Conservation (phyloP, 441 rosid genomes). For the Adansonia gregorii region DNA sequence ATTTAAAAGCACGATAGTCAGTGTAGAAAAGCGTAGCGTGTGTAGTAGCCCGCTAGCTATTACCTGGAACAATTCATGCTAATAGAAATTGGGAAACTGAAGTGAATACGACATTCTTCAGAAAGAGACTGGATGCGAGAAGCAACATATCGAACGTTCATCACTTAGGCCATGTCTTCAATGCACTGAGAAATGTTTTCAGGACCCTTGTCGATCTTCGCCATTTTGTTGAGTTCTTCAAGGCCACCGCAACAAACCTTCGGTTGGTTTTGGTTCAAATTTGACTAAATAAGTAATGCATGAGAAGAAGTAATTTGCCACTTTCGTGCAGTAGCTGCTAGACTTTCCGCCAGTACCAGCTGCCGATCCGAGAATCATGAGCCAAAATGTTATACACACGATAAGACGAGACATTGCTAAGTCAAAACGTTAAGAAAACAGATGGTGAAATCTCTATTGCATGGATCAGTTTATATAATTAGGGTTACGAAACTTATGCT, state of each 20-base stretch:
- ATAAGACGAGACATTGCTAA: background rate
- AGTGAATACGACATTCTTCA: constrained; percentile 36
- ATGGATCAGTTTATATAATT: background rate
- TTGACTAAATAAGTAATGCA: constrained; percentile 40
- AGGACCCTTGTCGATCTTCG: constrained; percentile 22
- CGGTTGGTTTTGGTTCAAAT: constrained; percentile 29
- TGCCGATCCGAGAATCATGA: background rate
- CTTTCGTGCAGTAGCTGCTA: background rate
- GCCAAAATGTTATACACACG: no score
- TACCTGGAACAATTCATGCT: constrained; percentile 57
- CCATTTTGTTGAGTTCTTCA: constrained; percentile 32
- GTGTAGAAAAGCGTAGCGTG: background rate
- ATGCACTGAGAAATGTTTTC: constrained; percentile 49
- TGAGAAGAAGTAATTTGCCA: constrained; percentile 34
- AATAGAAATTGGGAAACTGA: constrained; percentile 55
- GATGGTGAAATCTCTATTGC: background rate
- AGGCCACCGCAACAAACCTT: constrained; percentile 42
- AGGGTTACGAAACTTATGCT: background rate
- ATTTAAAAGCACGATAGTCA: no score
- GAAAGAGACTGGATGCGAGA: constrained; percentile 43
- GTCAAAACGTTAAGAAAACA: background rate
- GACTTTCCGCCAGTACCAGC: background rate
- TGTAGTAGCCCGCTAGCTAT: background rate
- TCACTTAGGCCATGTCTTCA: constrained; percentile 48
- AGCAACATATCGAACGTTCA: constrained; percentile 34